A percentile compares a stretch with the other conserved stretches of the same genome.
phyloP scores from a whole-genome alignment of 106 monocot genomes.

The Cymbidium sinense region DNA sequence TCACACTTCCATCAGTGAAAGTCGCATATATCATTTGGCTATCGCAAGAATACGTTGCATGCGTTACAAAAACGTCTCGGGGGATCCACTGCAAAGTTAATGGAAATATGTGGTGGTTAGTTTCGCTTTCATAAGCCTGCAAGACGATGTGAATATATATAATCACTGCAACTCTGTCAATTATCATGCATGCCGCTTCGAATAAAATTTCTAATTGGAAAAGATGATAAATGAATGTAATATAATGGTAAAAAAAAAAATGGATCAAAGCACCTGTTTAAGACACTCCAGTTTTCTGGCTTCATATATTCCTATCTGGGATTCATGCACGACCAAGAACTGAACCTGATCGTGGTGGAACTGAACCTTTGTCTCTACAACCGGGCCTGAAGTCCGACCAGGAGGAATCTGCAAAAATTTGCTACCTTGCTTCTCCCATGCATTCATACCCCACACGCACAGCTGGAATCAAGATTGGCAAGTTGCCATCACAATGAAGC shows the following conservation, averaged over 20 bases:
- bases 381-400: constrained; percentile 11
- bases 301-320: constrained; percentile 35
- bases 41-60: constrained; percentile 28
- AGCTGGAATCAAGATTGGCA: constrained; percentile 15
- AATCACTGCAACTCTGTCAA: too few species aligned
- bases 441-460: constrained; percentile 33
- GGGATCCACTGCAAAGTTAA: constrained; percentile 15
- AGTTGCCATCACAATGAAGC: not conserved
- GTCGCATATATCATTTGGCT: constrained; percentile 26
- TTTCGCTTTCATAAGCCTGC: too few species aligned
- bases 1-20: constrained; percentile 22
- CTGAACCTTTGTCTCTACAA: constrained; percentile 30
- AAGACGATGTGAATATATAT: too few species aligned
- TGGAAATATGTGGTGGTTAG: not conserved
- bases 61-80: constrained; percentile 15
- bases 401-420: constrained; percentile 25
- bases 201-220: too few species aligned
- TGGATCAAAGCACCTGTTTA: constrained; percentile 22
- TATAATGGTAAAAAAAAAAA: not conserved
- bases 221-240: not conserved
- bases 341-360: constrained; percentile 40
- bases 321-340: constrained; percentile 35
- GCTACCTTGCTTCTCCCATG: constrained; percentile 25
- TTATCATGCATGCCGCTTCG: too few species aligned
- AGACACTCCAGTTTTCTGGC: constrained; percentile 35